Conservation (phyloP, 352 stramenopile species). For the Phytopythium kandeliae region DNA sequence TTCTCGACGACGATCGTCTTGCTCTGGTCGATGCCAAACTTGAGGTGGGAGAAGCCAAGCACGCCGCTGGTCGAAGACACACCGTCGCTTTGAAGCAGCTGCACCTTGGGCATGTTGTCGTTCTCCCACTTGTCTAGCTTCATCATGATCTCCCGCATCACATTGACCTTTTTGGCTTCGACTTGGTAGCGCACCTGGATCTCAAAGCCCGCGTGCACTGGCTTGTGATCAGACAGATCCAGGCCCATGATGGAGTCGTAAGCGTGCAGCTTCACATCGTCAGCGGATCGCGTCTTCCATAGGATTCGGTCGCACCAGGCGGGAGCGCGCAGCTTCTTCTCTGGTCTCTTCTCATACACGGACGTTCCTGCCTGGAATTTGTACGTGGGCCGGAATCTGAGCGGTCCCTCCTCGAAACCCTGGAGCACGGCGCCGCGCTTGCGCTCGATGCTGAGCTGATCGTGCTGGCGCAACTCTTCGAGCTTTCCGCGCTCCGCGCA, state of each 20-base stretch:
- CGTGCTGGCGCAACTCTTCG: constrained; percentile 28
- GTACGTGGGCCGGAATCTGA: constrained; percentile 96
- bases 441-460: constrained; percentile 72
- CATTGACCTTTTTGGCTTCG: constrained; percentile 80
- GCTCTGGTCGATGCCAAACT: constrained; percentile 57
- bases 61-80: constrained; percentile 43
- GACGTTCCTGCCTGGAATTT: constrained; percentile 97
- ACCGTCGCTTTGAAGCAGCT: constrained; percentile 50
- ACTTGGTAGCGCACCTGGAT: constrained; percentile 92
- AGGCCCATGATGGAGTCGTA: constrained; percentile 90
- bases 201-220: constrained; percentile 92
- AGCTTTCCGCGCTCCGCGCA: constrained; percentile 38
- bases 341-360: constrained; percentile 95
- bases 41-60: constrained; percentile 55
- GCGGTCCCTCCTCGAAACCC: constrained; percentile 86
- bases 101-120: constrained; percentile 92
- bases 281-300: constrained; percentile 59
- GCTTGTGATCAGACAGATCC: constrained; percentile 98
- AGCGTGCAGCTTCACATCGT: constrained; percentile 54
- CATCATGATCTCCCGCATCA: constrained; percentile 93
- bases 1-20: constrained; percentile 82
- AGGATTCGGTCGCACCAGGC: constrained; percentile 94
- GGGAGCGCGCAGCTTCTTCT: constrained; percentile 98
- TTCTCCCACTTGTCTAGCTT: constrained; percentile 96
- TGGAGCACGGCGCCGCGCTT: constrained; percentile 73